These are phyloP conservation scores for Alternaria triticimaculans DNA, from an alignment of 2,329 filamentous ascomycete species.

Conservation along the genomic window DNA sequence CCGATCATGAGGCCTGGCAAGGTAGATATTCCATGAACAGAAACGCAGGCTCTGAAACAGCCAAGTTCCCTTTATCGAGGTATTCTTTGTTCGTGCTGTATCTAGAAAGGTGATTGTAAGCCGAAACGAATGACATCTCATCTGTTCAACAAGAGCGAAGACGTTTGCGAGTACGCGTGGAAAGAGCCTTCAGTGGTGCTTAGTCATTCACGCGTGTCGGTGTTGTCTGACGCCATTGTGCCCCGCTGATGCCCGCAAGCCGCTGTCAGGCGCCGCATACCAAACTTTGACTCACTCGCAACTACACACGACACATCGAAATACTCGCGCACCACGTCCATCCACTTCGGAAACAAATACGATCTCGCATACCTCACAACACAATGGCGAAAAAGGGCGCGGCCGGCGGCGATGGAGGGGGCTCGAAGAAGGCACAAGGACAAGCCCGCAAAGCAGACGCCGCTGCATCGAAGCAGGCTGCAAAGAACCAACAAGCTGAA, in stretches of 20 bases:
- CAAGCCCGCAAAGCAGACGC: slow-evolving; percentile 92
- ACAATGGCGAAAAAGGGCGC: slow-evolving; percentile 58
- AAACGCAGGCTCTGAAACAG: not conserved
- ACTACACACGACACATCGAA: not conserved
- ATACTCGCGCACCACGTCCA: not conserved
- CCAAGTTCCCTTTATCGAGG: not conserved
- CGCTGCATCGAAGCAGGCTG: slow-evolving; percentile 79
- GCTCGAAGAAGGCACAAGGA: slow-evolving; percentile 84
- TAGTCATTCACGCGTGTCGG: slow-evolving; percentile 17
- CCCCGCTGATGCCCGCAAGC: slow-evolving; percentile 18
- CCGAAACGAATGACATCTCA: not conserved
- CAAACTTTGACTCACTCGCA: slow-evolving; percentile 23
- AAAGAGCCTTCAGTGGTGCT: not conserved
- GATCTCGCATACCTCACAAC: not conserved
- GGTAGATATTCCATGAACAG: not conserved
- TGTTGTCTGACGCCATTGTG: slow-evolving; percentile 14
- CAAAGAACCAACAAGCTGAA: slow-evolving; percentile 69
- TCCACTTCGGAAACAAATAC: not conserved
- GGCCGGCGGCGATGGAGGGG: slow-evolving; percentile 70
- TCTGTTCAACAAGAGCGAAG: not conserved
- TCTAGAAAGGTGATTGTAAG: not conserved
- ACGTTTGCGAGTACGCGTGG: not conserved
- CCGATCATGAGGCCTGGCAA: not conserved
- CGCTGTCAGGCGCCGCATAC: slow-evolving; percentile 10
- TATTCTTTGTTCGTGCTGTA: not conserved